A percentile compares a stretch with the other conserved stretches of the same genome.
phyloP scores from a whole-genome alignment of 2,329 filamentous ascomycete species.

The Rachicladosporium sp. region DNA sequence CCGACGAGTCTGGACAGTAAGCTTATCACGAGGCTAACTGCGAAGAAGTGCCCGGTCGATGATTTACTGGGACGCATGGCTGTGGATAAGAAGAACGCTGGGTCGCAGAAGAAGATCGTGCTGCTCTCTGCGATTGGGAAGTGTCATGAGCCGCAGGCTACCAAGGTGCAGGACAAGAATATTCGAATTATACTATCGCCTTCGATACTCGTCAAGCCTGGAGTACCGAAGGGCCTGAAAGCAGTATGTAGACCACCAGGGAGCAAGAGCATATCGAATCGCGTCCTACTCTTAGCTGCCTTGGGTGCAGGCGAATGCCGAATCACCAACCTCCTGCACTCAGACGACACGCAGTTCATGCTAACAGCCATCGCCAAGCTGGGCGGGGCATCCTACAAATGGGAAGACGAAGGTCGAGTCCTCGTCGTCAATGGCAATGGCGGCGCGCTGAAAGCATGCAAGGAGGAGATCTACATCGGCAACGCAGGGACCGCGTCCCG shows the following conservation, averaged over 20 bases:
- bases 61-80: constrained; percentile 85
- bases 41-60: constrained; percentile 78
- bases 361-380: constrained; percentile 77
- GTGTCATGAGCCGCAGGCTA: constrained; percentile 78
- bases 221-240: constrained; percentile 51
- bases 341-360: constrained; percentile 96
- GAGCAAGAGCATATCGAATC: constrained; percentile 95
- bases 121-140: constrained; percentile 81
- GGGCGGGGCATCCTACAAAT: constrained; percentile 76
- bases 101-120: constrained; percentile 89
- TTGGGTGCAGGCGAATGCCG: constrained; percentile 75
- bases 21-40: constrained; percentile 68
- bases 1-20: constrained; percentile 78
- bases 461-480: constrained; percentile 74
- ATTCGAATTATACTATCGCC: constrained; percentile 76
- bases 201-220: constrained; percentile 60
- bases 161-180: constrained; percentile 71
- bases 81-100: constrained; percentile 97
- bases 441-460: constrained; percentile 66
- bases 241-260: constrained; percentile 79
- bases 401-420: constrained; percentile 89
- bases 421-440: constrained; percentile 82
- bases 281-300: constrained; percentile 85
- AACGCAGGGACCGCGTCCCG: constrained; percentile 94
- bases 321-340: constrained; percentile 86